Base-by-base conservation (phyloP, 768 basidiomycete genomes). In the Trametes cingulata region DNA sequence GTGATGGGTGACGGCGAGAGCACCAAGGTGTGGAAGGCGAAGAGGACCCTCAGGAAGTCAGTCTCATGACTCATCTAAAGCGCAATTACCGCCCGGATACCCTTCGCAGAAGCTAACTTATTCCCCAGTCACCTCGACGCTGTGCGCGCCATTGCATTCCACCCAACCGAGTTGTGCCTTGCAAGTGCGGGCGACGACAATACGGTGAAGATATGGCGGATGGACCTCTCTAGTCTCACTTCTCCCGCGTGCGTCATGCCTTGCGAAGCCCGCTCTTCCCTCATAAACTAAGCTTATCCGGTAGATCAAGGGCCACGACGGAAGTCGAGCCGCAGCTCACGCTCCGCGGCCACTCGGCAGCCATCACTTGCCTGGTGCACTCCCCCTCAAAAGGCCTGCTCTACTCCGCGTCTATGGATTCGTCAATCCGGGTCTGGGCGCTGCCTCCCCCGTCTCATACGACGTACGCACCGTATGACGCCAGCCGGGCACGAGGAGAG, bases 111-210 rank as follows among this genome's bases (percentile, higher is more conserved):
- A 52, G 40, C 58, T 61, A 58, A 68, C 62, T 35, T 70, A 62
- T 40, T 48, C 54, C 36, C 46, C 60, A 96, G 94, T 73, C 97
- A 99, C 74, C 78, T 99, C 62, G 96, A 98, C 73, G 87, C 93
- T 14, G 94, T 97, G 40, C 86, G 95, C 53, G 88, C 92, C 7
- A 78, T 98, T 22, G 87, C 91, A 0, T 96, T 97, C 82, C 92
- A 94, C 69, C 91, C 91, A 1, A 88, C 78, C 36, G 91, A 93
- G 64, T 75, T 93, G 43, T 88, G 88, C 68, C 76, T 98, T 54
- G 95, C 91, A n/a, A 93, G 90, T 46, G 97, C 90, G 22, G 93
- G 95, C 27, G 96, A 98, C 71, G 97, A 99, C 71, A 91, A 85
- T 71, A 95, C 93, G 7, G 87, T 98, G 55, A 99, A 99, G 74